Base-by-base conservation (phyloP, 257 asterid species). In the Penstemon eatonii region DNA sequence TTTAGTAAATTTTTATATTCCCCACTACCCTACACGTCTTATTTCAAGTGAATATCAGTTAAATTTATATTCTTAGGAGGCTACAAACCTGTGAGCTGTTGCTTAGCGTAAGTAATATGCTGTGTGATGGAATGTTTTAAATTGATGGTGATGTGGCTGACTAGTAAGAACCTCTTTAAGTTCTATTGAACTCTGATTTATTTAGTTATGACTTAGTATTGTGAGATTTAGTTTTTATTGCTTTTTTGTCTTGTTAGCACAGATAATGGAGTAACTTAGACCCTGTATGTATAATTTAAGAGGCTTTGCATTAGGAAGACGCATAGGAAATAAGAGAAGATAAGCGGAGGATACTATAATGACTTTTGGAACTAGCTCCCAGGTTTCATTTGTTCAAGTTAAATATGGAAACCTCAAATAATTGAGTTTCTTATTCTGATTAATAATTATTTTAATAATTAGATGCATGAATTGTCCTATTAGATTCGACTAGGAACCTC, bases 271-370 rank as follows among this genome's bases (percentile, higher is more conserved):
- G 56, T 33, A 55, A 10, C 18, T 55, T 42, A 43, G 63, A 36
- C 42, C 56, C 59, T 51, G 52, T 66, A 52, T 15, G 4, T 57
- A 57, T 43, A 40, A 52, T 19, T 43, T 66, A 18, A 18, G 49
- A 10, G 63, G 61, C 42, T 66, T 42, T 51, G 18, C 18, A 15
- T 15, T 15, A 15, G 18, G 18, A 15, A 15, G 18, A 15, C 18
- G 18, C 18, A 15, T 44, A 42, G 39, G 9, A 52, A 41, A 50
- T 51, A 51, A 5, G 9, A 5, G 47, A 37, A 25, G 58, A 41
- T 50, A 25, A 25, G 33, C 33, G 33, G 33, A 25, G 33, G 33
- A 25, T 25, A 25, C 33, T 49, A 59, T 65, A 46, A 13, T 10
- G 12, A 8, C 2, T 46, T 46, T 46, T 25, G 33, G 12, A 7